phyloP scores from a whole-genome alignment of 2,329 filamentous ascomycete species.

The Botrytis tulipae region DNA sequence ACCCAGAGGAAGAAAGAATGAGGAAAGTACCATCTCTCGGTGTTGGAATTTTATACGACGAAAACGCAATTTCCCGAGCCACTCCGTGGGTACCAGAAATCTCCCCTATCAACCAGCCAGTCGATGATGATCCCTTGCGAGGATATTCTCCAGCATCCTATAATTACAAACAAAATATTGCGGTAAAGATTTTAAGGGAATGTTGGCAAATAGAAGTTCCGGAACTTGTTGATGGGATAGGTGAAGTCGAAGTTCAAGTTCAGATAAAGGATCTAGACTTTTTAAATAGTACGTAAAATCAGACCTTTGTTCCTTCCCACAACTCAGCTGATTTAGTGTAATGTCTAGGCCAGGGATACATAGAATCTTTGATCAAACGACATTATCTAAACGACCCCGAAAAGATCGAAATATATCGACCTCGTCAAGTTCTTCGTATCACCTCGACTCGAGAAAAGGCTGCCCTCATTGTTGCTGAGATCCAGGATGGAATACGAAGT shows the following conservation, averaged over 20 bases:
- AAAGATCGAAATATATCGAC: conserved; percentile 34
- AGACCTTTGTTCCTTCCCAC: background rate
- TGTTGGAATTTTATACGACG: background rate
- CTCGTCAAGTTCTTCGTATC: conserved; percentile 33
- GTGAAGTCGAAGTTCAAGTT: conserved; percentile 37
- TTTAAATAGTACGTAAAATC: conserved; percentile 32
- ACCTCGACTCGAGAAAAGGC: conserved; percentile 32
- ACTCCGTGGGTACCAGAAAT: conserved; percentile 36
- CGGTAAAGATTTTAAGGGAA: conserved; percentile 32
- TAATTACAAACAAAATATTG: conserved; percentile 34
- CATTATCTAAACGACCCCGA: conserved; percentile 29
- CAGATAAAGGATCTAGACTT: conserved; percentile 32
- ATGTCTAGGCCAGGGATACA: conserved; percentile 26
- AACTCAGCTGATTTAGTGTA: conserved; percentile 16
- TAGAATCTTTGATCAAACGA: conserved; percentile 30
- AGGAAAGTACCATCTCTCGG: conserved; percentile 1
- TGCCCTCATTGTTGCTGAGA: conserved; percentile 27
- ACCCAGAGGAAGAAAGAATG: background rate
- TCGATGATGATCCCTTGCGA: conserved; percentile 30
- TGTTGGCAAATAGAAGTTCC: conserved; percentile 37
- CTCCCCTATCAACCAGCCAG: conserved; percentile 27
- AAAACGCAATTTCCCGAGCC: conserved; percentile 23
- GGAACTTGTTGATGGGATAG: conserved; percentile 35
- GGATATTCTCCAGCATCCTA: conserved; percentile 36
- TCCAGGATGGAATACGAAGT: conserved; percentile 28